Percentiles rank a stretch among this genome's conserved stretches.
Conservation (phyloP, 768 basidiomycete species). For the Trametes meyenii region DNA sequence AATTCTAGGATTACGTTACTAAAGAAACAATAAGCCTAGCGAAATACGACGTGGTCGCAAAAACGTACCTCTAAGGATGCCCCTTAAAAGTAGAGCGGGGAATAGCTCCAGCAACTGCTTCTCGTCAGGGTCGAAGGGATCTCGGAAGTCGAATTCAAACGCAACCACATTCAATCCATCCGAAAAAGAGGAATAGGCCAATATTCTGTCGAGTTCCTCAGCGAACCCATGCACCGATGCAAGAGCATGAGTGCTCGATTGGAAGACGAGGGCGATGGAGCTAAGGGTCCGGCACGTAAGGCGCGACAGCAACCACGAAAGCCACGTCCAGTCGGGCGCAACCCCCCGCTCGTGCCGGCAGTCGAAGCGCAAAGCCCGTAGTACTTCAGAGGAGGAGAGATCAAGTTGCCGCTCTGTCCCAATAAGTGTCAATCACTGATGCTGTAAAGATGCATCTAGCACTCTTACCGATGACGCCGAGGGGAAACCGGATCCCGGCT, state of each 20-base stretch:
- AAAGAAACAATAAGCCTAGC: not conserved
- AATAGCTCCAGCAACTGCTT: slow-evolving; percentile 3
- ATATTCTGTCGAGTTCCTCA: slow-evolving; percentile 8
- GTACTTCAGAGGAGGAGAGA: slow-evolving; percentile 10
- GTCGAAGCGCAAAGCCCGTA: slow-evolving; percentile 19
- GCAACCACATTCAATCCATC: not conserved
- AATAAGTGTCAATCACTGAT: not conserved
- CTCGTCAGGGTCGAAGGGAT: slow-evolving; percentile 1
- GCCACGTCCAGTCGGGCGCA: slow-evolving; percentile 23
- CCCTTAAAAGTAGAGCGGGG: not conserved
- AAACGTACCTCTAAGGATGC: slow-evolving; percentile 3
- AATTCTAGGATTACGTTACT: not conserved
- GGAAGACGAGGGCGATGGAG: slow-evolving; percentile 15
- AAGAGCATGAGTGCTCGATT: slow-evolving; percentile 17
- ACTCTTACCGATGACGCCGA: slow-evolving; percentile 6
- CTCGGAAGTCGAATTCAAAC: slow-evolving; percentile 13
- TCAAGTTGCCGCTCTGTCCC: slow-evolving; percentile 11
- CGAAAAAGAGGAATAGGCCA: not conserved
- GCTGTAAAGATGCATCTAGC: not conserved
- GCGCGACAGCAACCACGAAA: slow-evolving; percentile 17
- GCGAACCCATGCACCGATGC: slow-evolving; percentile 17
- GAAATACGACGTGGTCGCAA: no score
- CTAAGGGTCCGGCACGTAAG: slow-evolving; percentile 7
- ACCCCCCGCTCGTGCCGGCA: slow-evolving; percentile 12
- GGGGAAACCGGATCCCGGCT: not conserved